These are phyloP conservation scores for Fusarium hainanense DNA, from an alignment of 2,329 filamentous ascomycete genomes.

Conservation along the genomic window DNA sequence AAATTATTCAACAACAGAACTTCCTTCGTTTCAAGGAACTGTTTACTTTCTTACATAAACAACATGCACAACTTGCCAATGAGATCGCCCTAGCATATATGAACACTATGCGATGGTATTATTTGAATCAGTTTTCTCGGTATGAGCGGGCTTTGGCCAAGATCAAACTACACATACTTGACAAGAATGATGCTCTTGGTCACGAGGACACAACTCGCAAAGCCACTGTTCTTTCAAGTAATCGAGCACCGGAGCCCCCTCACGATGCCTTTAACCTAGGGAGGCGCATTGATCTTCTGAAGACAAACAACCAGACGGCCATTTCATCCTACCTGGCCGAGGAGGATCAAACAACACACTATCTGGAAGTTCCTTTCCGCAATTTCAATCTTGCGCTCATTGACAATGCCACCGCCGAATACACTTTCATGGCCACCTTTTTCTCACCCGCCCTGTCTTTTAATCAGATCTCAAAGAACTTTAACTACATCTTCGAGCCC, in stretches of 20 bases:
- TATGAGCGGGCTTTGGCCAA: slow-evolving; percentile 88
- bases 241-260: slow-evolving; percentile 62
- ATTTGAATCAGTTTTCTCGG: slow-evolving; percentile 87
- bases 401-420: slow-evolving; percentile 94
- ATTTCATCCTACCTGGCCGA: slow-evolving; percentile 90
- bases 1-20: slow-evolving; percentile 94
- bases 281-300: slow-evolving; percentile 84
- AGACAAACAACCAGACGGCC: slow-evolving; percentile 77
- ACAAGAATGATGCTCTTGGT: slow-evolving; percentile 85
- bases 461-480: slow-evolving; percentile 82
- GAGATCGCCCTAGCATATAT: slow-evolving; percentile 94
- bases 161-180: slow-evolving; percentile 83
- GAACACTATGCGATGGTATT: slow-evolving; percentile 99
- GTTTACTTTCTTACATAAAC: slow-evolving; percentile 83
- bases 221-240: slow-evolving; percentile 65
- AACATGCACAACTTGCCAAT: slow-evolving; percentile 84
- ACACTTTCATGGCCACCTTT: slow-evolving; percentile 91
- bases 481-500: slow-evolving; percentile 88
- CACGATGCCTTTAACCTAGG: slow-evolving; percentile 93
- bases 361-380: slow-evolving; percentile 89
- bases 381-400: slow-evolving; percentile 95
- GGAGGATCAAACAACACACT: slow-evolving; percentile 86
- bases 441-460: slow-evolving; percentile 83
- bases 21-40: slow-evolving; percentile 90
- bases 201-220: slow-evolving; percentile 79